These are phyloP conservation scores for Suillus cothurnatus DNA, from an alignment of 768 basidiomycete species.

Conservation along the genomic window DNA sequence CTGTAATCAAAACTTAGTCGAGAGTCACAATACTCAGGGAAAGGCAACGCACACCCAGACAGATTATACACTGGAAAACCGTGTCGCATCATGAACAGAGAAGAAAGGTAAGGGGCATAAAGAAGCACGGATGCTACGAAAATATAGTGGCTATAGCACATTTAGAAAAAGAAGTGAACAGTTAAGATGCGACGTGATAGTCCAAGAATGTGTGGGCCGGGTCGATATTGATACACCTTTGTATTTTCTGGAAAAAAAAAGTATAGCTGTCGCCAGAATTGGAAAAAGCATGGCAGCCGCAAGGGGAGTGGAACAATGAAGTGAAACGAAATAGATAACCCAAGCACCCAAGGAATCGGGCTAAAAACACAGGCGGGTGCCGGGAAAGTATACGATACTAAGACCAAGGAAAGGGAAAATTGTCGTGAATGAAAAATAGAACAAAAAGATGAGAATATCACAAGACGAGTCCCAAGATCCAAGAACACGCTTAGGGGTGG, in stretches of 20 bases:
- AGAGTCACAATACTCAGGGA: neutral
- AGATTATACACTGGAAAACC: conserved; percentile 32
- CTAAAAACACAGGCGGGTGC: conserved; percentile 31
- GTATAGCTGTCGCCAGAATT: neutral
- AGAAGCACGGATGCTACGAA: neutral
- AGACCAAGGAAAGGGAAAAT: conserved; percentile 20
- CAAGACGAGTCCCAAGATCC: conserved; percentile 40
- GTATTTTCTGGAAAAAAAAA: neutral
- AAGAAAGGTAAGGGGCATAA: neutral
- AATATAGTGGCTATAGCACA: conserved; percentile 25
- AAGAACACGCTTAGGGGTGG: conserved; percentile 38
- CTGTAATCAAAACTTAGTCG: conserved; percentile 19
- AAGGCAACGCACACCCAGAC: conserved; percentile 26
- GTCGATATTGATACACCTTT: conserved; percentile 36
- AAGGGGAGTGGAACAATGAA: conserved; percentile 5
- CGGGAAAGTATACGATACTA: conserved; percentile 23
- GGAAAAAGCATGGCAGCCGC: neutral
- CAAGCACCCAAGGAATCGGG: conserved; percentile 17
- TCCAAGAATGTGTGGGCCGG: conserved; percentile 28
- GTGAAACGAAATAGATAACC: conserved; percentile 22
- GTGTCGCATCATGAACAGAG: conserved; percentile 37
- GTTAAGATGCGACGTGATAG: conserved; percentile 37
- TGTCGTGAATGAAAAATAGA: conserved; percentile 11
- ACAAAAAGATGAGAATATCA: conserved; percentile 22
- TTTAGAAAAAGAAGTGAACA: conserved; percentile 11